phyloP scores from a whole-genome alignment of 495 filamentous ascomycete genomes.

The Aspergillus ostianus region DNA sequence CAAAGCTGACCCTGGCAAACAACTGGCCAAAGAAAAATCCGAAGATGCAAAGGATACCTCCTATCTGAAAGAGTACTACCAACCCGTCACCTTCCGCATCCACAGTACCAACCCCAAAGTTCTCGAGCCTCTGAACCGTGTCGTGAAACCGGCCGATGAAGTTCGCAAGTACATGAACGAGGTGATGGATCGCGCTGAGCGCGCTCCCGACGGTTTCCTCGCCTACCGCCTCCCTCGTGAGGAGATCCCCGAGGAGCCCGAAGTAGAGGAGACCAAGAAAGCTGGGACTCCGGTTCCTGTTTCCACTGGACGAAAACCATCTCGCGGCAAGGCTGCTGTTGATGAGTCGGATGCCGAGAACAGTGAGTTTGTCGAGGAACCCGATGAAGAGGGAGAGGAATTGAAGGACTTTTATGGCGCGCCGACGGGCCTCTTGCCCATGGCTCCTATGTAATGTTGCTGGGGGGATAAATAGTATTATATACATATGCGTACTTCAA shows the following conservation, averaged over 20 bases:
- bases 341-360: constrained; percentile 42
- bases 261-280: constrained; percentile 23
- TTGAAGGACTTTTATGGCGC: constrained; percentile 44
- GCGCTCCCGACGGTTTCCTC: constrained; percentile 65
- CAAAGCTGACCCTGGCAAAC: constrained; percentile 3
- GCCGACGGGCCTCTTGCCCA: constrained; percentile 35
- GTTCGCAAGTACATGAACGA: constrained; percentile 81
- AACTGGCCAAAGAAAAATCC: constrained; percentile 5
- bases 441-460: constrained; percentile 19
- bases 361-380: constrained; percentile 19
- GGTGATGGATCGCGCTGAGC: constrained; percentile 71
- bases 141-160: constrained; percentile 77
- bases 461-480: not conserved
- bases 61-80: constrained; percentile 73
- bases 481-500: no score
- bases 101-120: constrained; percentile 59
- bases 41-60: constrained; percentile 19
- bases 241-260: constrained; percentile 26
- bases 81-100: constrained; percentile 82
- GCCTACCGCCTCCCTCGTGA: constrained; percentile 63
- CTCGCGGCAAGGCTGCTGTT: constrained; percentile 26
- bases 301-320: constrained; percentile 26
- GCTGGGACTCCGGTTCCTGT: constrained; percentile 27
- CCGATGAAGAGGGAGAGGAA: constrained; percentile 41
- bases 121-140: constrained; percentile 69